Evolutionary conservation across 2,329 filamentous ascomycete species (phyloP), one percentile per base, ranked within the genome.

Genomic region (Sarocladium strictum): DNA sequence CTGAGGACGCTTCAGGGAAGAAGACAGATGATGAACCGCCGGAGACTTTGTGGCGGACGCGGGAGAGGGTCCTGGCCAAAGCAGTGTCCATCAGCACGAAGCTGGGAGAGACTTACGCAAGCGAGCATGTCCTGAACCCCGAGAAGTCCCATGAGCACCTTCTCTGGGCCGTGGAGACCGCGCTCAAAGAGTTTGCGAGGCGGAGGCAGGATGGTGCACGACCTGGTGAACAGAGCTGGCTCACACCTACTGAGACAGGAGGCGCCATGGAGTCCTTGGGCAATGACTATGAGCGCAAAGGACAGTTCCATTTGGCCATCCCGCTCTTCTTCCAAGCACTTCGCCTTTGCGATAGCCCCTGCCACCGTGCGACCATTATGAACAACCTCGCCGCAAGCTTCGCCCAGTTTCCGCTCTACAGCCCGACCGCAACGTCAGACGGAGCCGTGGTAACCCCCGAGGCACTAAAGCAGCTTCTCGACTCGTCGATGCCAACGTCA

Each of bases 261-360:
- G 86, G 80, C 3, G 76, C 85, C 15, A 73, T 93, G 57, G 89
- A 94, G 67, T 78, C 89, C 12, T 78, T 97, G 23, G 93, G 83
- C 17, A 80, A 86, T 56, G 84, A 85, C 62, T 97, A 96, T 69
- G 84, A 89, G 64, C 77, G 80, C 50, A 84, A 83, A 61, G 81
- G 85, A 43, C 83, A 89, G 61, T 86, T 90, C 64, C 89, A 93
- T 61, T 83, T 97, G 2, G 87, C 92, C 5, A 81, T 92, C 21
- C 91, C 92, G 3, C 77, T 97, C 27, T 96, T 92, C 67, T 83
- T 97, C 62, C 90, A 95, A 64, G 90, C 92, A 5, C 76, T 96
- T 32, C 79, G 85, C 17, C 71, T 94, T 45, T 86, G 66, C 78
- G 83, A 71, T 21, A 72, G 73, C 24, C 79, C 76, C 27, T 97